Evolutionary conservation across 139 green algal genomes (phyloP).

Genomic region (Picochlorum sp.): DNA sequence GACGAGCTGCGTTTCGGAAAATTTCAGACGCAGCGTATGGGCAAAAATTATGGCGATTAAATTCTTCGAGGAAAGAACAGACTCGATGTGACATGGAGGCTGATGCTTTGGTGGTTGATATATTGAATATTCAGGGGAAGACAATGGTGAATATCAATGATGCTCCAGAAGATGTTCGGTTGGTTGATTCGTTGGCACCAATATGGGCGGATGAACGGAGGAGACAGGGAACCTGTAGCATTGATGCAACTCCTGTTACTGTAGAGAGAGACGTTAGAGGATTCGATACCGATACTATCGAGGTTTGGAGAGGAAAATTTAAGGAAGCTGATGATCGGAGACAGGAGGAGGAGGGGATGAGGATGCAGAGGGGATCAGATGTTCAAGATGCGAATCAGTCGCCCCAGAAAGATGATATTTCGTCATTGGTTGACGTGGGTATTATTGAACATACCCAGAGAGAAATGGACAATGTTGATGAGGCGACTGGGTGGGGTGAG

Average conservation of each 20-base stretch:
- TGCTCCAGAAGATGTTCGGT: slow-evolving; percentile 39
- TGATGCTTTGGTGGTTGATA: slow-evolving; percentile 60
- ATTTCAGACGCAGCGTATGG: neutral
- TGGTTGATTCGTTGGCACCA: slow-evolving; percentile 72
- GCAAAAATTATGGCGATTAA: neutral
- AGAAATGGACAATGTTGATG: too few species aligned
- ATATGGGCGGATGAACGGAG: slow-evolving; percentile 82
- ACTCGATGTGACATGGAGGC: slow-evolving; percentile 76
- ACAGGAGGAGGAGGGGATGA: neutral
- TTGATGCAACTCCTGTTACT: neutral
- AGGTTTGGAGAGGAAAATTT: neutral
- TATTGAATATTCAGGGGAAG: slow-evolving; percentile 69
- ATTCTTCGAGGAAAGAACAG: slow-evolving; percentile 29
- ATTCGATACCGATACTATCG: neutral
- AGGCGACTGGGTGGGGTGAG: neutral
- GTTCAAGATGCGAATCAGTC: too few species aligned
- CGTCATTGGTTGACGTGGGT: too few species aligned
- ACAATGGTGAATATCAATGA: slow-evolving; percentile 46
- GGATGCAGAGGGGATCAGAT: neutral
- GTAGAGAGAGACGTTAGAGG: neutral
- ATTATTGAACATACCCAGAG: too few species aligned
- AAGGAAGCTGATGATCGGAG: neutral
- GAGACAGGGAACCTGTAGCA: slow-evolving; percentile 19
- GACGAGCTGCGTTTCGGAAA: slow-evolving; percentile 26
- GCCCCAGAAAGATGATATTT: too few species aligned